phyloP scores from a whole-genome alignment of 192 early-diverging fungal species.

The Jimgerdemannia lactiflua region DNA sequence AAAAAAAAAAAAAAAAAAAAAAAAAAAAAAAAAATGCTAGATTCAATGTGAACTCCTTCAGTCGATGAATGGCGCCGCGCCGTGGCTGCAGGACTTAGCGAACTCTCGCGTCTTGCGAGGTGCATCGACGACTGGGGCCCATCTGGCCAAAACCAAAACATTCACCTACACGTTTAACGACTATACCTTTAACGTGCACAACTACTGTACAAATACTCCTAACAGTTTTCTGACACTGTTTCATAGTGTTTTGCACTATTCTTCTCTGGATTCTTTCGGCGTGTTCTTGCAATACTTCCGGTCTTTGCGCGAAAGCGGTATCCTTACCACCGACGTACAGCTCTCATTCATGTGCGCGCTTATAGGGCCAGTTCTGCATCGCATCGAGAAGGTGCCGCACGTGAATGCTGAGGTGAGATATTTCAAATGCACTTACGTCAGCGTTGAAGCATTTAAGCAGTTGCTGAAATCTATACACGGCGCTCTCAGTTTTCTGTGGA shows the following conservation, averaged over 20 bases:
- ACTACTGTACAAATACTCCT: constrained; percentile 59
- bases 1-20: not conserved
- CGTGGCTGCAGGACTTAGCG: constrained; percentile 23
- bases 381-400: constrained; percentile 57
- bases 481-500: constrained; percentile 33
- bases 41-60: constrained; percentile 32
- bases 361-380: constrained; percentile 68
- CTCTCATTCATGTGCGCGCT: constrained; percentile 68
- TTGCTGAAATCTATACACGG: too few species aligned
- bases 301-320: constrained; percentile 30
- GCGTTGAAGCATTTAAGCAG: too few species aligned
- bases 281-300: constrained; percentile 45
- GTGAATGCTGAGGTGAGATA: constrained; percentile 35
- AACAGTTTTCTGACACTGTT: constrained; percentile 72
- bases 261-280: constrained; percentile 59
- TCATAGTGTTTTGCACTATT: constrained; percentile 73
- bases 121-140: constrained; percentile 17
- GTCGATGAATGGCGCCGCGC: constrained; percentile 31
- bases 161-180: constrained; percentile 53
- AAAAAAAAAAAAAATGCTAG: not conserved
- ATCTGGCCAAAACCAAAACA: constrained; percentile 39
- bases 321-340: constrained; percentile 65
- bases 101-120: constrained; percentile 21
- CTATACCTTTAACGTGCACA: constrained; percentile 62
- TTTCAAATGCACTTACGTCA: not conserved